phyloP scores from a whole-genome alignment of 257 asterid genomes.

The Solanum pennellii region DNA sequence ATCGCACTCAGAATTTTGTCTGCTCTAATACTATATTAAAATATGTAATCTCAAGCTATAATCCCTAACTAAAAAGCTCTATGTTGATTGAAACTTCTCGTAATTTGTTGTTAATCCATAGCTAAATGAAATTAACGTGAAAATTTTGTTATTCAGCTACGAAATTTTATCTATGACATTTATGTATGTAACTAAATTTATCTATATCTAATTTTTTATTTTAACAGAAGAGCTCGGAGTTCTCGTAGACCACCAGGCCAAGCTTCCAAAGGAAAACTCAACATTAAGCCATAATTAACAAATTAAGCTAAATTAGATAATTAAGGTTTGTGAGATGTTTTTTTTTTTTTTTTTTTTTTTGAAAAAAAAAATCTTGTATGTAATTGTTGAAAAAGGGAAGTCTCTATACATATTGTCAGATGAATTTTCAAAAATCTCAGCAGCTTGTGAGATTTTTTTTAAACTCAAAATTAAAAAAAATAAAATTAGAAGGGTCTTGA shows the following conservation, averaged over 20 bases:
- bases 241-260: slow-evolving; percentile 59
- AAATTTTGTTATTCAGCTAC: accelerated
- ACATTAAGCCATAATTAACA: background rate
- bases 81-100: background rate
- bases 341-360: background rate
- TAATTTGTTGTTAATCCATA: background rate
- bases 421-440: slow-evolving; percentile 3
- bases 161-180: background rate
- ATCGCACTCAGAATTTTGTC: background rate
- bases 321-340: background rate
- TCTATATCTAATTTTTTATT: background rate
- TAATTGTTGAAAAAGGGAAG: slow-evolving; percentile 15
- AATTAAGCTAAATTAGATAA: background rate
- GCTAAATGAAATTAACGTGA: background rate
- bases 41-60: background rate
- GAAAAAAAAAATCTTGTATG: slow-evolving; percentile 5
- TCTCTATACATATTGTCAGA: slow-evolving; percentile 4
- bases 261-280: slow-evolving; percentile 21
- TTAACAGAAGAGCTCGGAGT: slow-evolving; percentile 55
- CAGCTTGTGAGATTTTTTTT: background rate
- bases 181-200: background rate
- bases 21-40: background rate
- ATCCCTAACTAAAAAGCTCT: background rate
- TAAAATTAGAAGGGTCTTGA: background rate
- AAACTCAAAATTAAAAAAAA: background rate